Evolutionary conservation across 2,329 filamentous ascomycete genomes (phyloP).

Genomic region (Paecilomyces fulvus): DNA sequence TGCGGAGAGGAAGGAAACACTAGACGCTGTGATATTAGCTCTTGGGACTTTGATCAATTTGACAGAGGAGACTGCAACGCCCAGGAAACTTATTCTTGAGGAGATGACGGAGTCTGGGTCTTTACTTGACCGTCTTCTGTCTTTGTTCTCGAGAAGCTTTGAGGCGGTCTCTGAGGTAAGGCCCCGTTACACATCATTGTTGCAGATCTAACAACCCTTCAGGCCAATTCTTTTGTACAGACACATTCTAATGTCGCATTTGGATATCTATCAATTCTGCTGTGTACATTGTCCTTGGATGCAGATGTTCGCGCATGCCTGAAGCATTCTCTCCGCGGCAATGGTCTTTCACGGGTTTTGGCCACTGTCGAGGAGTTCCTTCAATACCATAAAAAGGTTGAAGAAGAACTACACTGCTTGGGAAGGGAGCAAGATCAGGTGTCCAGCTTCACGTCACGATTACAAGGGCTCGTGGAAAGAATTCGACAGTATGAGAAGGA

Average conservation of each 20-base stretch:
- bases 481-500: slow-evolving; percentile 22
- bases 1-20: slow-evolving; percentile 43
- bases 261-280: slow-evolving; percentile 75
- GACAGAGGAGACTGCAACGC: slow-evolving; percentile 63
- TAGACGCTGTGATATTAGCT: slow-evolving; percentile 68
- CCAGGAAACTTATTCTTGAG: slow-evolving; percentile 44
- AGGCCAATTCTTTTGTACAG: slow-evolving; percentile 54
- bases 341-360: slow-evolving; percentile 44
- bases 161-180: slow-evolving; percentile 60
- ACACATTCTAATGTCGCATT: slow-evolving; percentile 72
- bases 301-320: slow-evolving; percentile 36
- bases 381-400: slow-evolving; percentile 51
- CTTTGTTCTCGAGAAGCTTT: slow-evolving; percentile 60
- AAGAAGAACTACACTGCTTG: slow-evolving; percentile 34
- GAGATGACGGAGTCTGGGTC: slow-evolving; percentile 26
- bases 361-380: slow-evolving; percentile 56
- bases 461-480: slow-evolving; percentile 45
- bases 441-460: slow-evolving; percentile 45
- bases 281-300: slow-evolving; percentile 70
- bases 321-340: slow-evolving; percentile 34
- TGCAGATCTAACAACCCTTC: slow-evolving; percentile 6
- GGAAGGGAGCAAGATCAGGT: slow-evolving; percentile 39
- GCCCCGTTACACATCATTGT: slow-evolving; percentile 11
- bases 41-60: slow-evolving; percentile 83
- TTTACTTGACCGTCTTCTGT: slow-evolving; percentile 53